Evolutionary conservation across 1,284 basidiomycete genomes (phyloP).

Genomic region (Pseudomicrostroma phylloplanum): DNA sequence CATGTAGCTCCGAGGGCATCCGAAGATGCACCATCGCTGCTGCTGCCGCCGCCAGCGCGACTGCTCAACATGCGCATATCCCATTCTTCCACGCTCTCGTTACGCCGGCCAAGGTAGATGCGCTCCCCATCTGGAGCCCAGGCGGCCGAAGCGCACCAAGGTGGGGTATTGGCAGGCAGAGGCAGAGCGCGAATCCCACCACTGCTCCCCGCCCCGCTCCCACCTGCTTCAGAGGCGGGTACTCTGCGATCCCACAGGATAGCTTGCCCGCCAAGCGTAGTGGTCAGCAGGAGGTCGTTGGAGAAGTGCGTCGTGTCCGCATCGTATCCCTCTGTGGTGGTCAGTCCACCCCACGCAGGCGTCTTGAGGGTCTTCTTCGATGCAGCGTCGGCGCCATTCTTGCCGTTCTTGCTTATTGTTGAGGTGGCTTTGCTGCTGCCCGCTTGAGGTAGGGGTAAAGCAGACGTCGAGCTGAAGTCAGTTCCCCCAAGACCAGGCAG

Average conservation of each 20-base stretch:
- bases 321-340: constrained; percentile 36
- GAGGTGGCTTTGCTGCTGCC: neutral
- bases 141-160: constrained; percentile 69
- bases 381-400: constrained; percentile 9
- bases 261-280: constrained; percentile 84
- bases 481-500: constrained; percentile 6
- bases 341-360: constrained; percentile 39
- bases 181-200: constrained; percentile 72
- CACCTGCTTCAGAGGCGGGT: constrained; percentile 43
- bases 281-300: constrained; percentile 77
- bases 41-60: neutral
- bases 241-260: constrained; percentile 82
- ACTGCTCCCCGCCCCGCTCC: constrained; percentile 55
- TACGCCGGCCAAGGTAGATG: constrained; percentile 83
- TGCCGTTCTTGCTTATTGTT: neutral
- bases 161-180: constrained; percentile 82
- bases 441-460: neutral
- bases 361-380: constrained; percentile 1
- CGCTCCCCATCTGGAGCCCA: constrained; percentile 84
- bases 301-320: constrained; percentile 58
- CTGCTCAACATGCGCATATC: constrained; percentile 60
- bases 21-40: neutral
- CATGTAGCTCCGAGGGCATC: neutral
- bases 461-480: constrained; percentile 8
- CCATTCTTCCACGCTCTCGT: constrained; percentile 88